These are phyloP conservation scores for Cordyceps farinosa DNA, from an alignment of 2,329 filamentous ascomycete species.

Conservation along the genomic window DNA sequence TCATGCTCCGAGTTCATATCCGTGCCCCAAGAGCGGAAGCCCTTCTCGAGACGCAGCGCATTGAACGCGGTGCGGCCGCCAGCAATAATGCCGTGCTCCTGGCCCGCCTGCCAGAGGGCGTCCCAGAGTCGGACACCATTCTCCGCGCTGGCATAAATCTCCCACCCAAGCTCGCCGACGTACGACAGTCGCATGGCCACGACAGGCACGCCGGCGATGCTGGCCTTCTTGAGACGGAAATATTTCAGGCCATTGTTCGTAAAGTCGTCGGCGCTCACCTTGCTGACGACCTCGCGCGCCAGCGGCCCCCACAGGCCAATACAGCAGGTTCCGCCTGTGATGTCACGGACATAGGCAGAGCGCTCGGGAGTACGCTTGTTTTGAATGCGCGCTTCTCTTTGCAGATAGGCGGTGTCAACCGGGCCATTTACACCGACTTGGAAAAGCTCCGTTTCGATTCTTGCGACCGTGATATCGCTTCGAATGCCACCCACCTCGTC, in stretches of 20 bases:
- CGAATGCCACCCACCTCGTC: constrained; percentile 50
- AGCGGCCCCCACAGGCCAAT: constrained; percentile 61
- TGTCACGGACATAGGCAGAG: constrained; percentile 52
- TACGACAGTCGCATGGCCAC: constrained; percentile 54
- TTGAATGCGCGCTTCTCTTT: constrained; percentile 49
- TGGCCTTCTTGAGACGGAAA: constrained; percentile 45
- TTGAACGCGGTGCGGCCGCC: constrained; percentile 58
- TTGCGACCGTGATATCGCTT: constrained; percentile 55
- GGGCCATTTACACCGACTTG: constrained; percentile 56
- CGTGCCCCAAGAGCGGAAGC: constrained; percentile 52
- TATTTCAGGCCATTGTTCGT: constrained; percentile 45
- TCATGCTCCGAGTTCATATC: constrained; percentile 61
- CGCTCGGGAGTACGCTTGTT: constrained; percentile 35
- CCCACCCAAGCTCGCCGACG: constrained; percentile 61
- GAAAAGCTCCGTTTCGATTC: constrained; percentile 47
- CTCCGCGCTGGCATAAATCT: constrained; percentile 58
- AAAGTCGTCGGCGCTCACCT: constrained; percentile 44
- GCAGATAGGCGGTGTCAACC: constrained; percentile 51
- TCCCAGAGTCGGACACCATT: constrained; percentile 58
- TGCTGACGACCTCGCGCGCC: constrained; percentile 47
- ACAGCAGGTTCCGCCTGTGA: constrained; percentile 58
- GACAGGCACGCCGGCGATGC: constrained; percentile 54
- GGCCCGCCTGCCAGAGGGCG: constrained; percentile 51
- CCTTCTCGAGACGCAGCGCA: constrained; percentile 56
- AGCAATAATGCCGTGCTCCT: constrained; percentile 52